Base-by-base conservation (phyloP, 2,329 filamentous ascomycete genomes). In the Penicillium oxalicum region DNA sequence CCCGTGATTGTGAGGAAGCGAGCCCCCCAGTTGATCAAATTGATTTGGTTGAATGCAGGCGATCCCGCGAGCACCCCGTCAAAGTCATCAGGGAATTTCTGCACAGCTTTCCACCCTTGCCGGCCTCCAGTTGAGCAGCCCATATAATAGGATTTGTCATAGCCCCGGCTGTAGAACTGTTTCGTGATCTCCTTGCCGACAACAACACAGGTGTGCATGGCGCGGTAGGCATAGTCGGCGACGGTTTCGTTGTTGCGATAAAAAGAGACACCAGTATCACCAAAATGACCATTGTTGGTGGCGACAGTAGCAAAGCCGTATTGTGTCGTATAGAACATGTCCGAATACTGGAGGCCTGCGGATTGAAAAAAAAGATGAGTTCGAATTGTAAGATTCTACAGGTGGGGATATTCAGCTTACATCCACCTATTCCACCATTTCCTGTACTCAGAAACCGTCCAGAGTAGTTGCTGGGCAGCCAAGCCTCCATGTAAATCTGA, bases 51-150 rank as follows among this genome's bases (percentile, higher is more conserved):
- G 25, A 69, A 50, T 28, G 70, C 70, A 18, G 63, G 70, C 37
- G 72, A 65, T 8, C 69, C 71, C 5, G 69, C 66, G 18, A 75
- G 61, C 50, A 75, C 70, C n/a, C 73, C 73, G 45, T 75, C 72
- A 47, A 82, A 82, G 51, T 82, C 78, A 0, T 75, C 67, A 0
- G 81, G 78, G 51, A 74, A 81, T 11, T 66, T 58, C 54, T 83
- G 74, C 0, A 77, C 74, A 5, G 74, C 73, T 45, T 77, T 77
- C 32, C 80, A 66, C 3, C 78, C 81, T 66, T 83, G 78, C 0
- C 80, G 70, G 0, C 81, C 80, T 5, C 82, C 81, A 0, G 78
- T 76, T 0, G 78, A 82, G 57, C 81, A 83, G 6, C 81, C 81
- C 2, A 76, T 58, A 51, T 61, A 62, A 40, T 61, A 62, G 5